These are phyloP conservation scores for Acidomyces sp. DNA, from an alignment of 495 filamentous ascomycete species.

Conservation along the genomic window DNA sequence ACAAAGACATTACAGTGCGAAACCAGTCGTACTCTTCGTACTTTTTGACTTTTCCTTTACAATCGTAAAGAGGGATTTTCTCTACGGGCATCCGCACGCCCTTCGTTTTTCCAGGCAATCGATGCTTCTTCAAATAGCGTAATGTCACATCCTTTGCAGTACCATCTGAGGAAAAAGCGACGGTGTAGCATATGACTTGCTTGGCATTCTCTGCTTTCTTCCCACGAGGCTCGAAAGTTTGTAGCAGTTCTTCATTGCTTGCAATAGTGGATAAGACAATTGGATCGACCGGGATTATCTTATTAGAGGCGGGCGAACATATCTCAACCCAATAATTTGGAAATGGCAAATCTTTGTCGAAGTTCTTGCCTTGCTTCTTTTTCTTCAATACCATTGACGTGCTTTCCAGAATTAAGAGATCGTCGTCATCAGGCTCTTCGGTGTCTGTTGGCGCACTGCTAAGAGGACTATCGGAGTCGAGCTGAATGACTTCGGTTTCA, in stretches of 20 bases:
- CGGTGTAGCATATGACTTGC: slow-evolving; percentile 83
- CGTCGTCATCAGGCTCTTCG: slow-evolving; percentile 21
- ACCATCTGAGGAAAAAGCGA: slow-evolving; percentile 72
- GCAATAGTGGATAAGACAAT: slow-evolving; percentile 55
- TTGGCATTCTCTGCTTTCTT: slow-evolving; percentile 68
- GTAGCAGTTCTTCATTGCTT: slow-evolving; percentile 53
- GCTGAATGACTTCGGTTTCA: slow-evolving; percentile 25
- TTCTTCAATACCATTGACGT: slow-evolving; percentile 27
- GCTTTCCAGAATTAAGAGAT: slow-evolving; percentile 33
- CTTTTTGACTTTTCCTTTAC: slow-evolving; percentile 53
- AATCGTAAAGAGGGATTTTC: slow-evolving; percentile 66
- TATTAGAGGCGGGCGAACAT: slow-evolving; percentile 63
- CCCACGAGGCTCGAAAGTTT: slow-evolving; percentile 70
- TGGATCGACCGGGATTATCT: slow-evolving; percentile 65
- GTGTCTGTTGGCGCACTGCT: slow-evolving; percentile 13
- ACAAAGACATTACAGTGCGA: slow-evolving; percentile 57
- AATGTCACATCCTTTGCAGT: slow-evolving; percentile 93
- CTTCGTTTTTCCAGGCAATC: slow-evolving; percentile 83
- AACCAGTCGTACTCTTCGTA: slow-evolving; percentile 81
- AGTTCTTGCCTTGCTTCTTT: slow-evolving; percentile 34
- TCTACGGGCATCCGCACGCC: slow-evolving; percentile 63
- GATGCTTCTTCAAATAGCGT: slow-evolving; percentile 72
- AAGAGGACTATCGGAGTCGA: slow-evolving; percentile 23
- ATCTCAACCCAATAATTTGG: slow-evolving; percentile 93
- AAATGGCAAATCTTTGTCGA: slow-evolving; percentile 61